Conservation (phyloP, 495 filamentous ascomycete species). For the Penicillium odoratum region DNA sequence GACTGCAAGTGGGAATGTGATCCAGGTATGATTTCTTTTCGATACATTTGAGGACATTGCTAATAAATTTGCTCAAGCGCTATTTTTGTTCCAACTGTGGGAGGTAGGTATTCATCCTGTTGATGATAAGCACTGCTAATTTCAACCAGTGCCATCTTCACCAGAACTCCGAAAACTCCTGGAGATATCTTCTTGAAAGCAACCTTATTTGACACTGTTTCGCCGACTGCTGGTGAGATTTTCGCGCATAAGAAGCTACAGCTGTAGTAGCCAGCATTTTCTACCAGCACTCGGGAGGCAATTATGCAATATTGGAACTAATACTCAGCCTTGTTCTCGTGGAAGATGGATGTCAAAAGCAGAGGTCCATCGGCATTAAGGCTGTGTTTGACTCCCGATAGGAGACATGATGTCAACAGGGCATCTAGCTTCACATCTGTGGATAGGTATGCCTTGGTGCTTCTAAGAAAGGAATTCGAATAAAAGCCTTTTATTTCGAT, state of each 20-base stretch:
- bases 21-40: not conserved
- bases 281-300: too few relatives aligned
- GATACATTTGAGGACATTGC: not conserved
- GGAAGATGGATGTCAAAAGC: not conserved
- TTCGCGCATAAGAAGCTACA: slow-evolving; percentile 19
- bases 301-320: too few relatives aligned
- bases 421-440: not conserved
- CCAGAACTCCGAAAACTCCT: slow-evolving; percentile 17
- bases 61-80: slow-evolving; percentile 17
- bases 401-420: not conserved
- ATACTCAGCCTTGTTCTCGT: not conserved
- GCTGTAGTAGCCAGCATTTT: not conserved
- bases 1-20: slow-evolving; percentile 13
- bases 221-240: slow-evolving; percentile 15
- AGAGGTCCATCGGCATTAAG: not conserved
- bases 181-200: slow-evolving; percentile 31
- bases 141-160: slow-evolving; percentile 19
- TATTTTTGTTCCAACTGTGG: slow-evolving; percentile 34
- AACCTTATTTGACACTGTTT: slow-evolving; percentile 24
- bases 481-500: not conserved
- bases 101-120: slow-evolving; percentile 17
- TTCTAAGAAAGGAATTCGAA: not conserved
- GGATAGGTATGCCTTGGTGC: not conserved
- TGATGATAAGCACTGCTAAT: not conserved
- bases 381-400: not conserved